Evolutionary conservation across 306 rosid genomes (phyloP).

Genomic region (Rosa persica): DNA sequence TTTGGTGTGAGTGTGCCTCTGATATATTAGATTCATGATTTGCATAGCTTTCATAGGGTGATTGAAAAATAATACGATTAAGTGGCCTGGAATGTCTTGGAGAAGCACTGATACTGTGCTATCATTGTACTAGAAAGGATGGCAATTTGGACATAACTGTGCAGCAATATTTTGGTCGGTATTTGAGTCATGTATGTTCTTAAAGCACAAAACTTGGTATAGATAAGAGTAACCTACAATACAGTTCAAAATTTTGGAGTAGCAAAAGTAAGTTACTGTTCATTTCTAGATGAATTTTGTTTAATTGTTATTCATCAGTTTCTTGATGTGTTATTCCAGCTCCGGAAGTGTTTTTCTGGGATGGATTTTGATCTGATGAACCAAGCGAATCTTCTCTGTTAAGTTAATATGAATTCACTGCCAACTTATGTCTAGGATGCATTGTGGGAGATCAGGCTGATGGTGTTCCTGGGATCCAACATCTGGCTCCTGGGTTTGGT

Average conservation of each 20-base stretch:
- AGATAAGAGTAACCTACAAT: not conserved
- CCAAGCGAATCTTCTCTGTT: not conserved
- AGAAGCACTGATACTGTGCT: not conserved
- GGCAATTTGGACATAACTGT: not conserved
- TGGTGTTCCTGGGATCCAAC: constrained; percentile 96
- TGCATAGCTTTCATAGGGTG: not conserved
- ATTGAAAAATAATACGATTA: not conserved
- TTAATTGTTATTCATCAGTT: not conserved
- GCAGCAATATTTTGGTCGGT: not conserved
- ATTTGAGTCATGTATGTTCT: not conserved
- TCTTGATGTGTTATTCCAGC: not conserved
- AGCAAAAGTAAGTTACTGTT: not conserved
- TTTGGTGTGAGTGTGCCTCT: not conserved
- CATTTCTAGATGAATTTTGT: not conserved
- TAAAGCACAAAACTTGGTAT: not conserved
- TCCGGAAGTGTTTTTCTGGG: not conserved
- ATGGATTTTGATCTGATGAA: constrained; percentile 7
- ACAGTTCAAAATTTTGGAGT: not conserved
- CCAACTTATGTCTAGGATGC: constrained; percentile 54
- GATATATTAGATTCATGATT: not conserved
- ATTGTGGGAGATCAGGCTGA: constrained; percentile 84
- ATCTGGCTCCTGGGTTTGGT: constrained; percentile 83
- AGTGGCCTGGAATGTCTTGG: not conserved
- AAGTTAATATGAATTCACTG: not conserved
- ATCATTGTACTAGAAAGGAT: not conserved